Percentiles rank a stretch among this genome's conserved stretches.
phyloP scores from a whole-genome alignment of 2,329 filamentous ascomycete genomes.

The Fusarium dlaminii region DNA sequence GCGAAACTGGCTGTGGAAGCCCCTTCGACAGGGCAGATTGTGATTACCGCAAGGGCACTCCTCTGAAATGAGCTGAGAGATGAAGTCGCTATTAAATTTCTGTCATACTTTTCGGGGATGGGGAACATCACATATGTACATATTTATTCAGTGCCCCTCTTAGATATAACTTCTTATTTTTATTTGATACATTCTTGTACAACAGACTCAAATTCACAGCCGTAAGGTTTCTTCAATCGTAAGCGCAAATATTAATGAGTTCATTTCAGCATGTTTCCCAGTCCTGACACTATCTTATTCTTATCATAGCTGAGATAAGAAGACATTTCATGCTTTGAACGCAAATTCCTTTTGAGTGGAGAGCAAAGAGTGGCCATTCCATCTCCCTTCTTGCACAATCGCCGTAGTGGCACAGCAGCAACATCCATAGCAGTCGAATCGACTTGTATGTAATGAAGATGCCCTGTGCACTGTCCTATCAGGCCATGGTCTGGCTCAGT shows the following conservation, averaged over 20 bases:
- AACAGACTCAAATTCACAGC: too few relatives aligned
- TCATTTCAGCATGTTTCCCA: too few relatives aligned
- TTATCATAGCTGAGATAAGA: too few relatives aligned
- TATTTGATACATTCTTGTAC: not conserved
- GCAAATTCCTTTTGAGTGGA: not conserved
- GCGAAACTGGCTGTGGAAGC: not conserved
- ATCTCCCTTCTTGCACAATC: accelerated
- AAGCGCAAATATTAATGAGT: too few relatives aligned
- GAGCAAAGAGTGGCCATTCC: not conserved
- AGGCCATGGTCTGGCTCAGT: not conserved
- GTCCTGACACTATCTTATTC: too few relatives aligned
- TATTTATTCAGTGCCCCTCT: not conserved
- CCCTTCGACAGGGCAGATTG: not conserved
- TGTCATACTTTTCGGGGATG: not conserved
- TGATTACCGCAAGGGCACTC: constrained; percentile 8
- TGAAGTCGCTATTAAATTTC: accelerated
- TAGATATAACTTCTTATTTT: not conserved
- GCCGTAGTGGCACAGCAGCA: accelerated
- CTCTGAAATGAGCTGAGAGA: not conserved
- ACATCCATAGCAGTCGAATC: not conserved
- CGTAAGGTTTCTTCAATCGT: too few relatives aligned
- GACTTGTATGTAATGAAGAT: not conserved
- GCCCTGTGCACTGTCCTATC: not conserved
- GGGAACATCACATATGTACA: not conserved
- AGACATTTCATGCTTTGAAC: too few relatives aligned